Evolutionary conservation across 2,329 filamentous ascomycete genomes (phyloP), one percentile per base, ranked within the genome.

Genomic region (Rhinocladiella similis): DNA sequence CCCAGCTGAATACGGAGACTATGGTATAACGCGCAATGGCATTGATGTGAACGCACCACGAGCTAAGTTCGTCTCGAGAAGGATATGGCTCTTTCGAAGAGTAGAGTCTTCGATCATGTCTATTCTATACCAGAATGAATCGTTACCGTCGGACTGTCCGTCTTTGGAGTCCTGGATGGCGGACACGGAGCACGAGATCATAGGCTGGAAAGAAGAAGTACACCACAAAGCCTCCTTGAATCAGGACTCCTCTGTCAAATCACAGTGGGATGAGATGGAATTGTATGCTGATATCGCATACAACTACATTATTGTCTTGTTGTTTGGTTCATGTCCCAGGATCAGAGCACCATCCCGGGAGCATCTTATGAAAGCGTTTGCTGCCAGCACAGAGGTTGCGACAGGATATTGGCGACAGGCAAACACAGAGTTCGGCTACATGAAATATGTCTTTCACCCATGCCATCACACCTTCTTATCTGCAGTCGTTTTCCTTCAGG

Each of bases 261-360:
- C 52, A 12, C 52, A 54, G n/a, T 54, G 52, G 52, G 52, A 54
- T 16, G 52, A 54, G 25, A 49, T 54, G 52, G 46, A 48, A 27
- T 20, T 54, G 16, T 54, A 54, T 22, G 43, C 52, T 22, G 52
- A 48, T 16, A 54, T 54, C 20, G 52, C 52, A 9, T 48, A 48
- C 46, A 33, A 54, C 19, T 54, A 49, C 36, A 54, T 49, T 19
- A 16, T 54, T 5, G 52, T 54, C 35, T 29, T 49, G 13, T 29
- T 54, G 20, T 54, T 54, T 22, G 13, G 52, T n/a, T 46, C 52
- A 3, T 54, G 19, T 42, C 52, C 52, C 1, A 19, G 43, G n/a
- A 13, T 54, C 9, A 54, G 48, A 27, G 39, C 19, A 20, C 46
- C 46, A 3, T 49, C 22, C 16, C 19, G 22, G 14, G 22, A 48